phyloP scores from a whole-genome alignment of 2,329 filamentous ascomycete genomes.

The Aspergillus aculeatinus region DNA sequence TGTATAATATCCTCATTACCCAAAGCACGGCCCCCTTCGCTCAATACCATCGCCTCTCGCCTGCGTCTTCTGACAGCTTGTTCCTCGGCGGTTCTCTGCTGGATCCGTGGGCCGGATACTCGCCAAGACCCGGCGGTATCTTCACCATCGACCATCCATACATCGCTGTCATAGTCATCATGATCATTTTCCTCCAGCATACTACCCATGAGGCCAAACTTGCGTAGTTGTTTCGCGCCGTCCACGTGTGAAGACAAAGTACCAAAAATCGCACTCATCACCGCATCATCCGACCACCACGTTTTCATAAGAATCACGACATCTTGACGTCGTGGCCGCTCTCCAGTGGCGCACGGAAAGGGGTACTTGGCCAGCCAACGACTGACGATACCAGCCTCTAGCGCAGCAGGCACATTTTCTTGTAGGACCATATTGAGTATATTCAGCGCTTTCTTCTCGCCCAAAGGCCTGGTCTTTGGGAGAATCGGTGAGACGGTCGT shows the following conservation, averaged over 20 bases:
- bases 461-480: slow-evolving; percentile 41
- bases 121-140: slow-evolving; percentile 47
- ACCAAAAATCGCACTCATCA: slow-evolving; percentile 46
- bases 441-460: slow-evolving; percentile 44
- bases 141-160: slow-evolving; percentile 54
- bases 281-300: slow-evolving; percentile 43
- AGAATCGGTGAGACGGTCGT: slow-evolving; percentile 39
- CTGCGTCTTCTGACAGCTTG: slow-evolving; percentile 71
- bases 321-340: slow-evolving; percentile 47
- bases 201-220: slow-evolving; percentile 44
- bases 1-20: slow-evolving; percentile 78
- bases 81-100: slow-evolving; percentile 50
- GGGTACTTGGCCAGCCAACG: slow-evolving; percentile 73
- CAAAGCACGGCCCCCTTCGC: slow-evolving; percentile 76
- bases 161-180: slow-evolving; percentile 53
- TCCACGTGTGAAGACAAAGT: slow-evolving; percentile 39
- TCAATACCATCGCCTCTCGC: slow-evolving; percentile 86
- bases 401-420: slow-evolving; percentile 56
- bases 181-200: slow-evolving; percentile 52
- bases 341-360: slow-evolving; percentile 59
- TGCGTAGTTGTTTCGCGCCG: slow-evolving; percentile 43
- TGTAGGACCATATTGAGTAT: slow-evolving; percentile 64
- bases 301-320: slow-evolving; percentile 43
- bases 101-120: slow-evolving; percentile 33
- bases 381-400: slow-evolving; percentile 66